Percentiles rank a stretch among this genome's conserved stretches.
Evolutionary conservation across 345 rosid species (phyloP).

Genomic region (Nephelium lappaceum): DNA sequence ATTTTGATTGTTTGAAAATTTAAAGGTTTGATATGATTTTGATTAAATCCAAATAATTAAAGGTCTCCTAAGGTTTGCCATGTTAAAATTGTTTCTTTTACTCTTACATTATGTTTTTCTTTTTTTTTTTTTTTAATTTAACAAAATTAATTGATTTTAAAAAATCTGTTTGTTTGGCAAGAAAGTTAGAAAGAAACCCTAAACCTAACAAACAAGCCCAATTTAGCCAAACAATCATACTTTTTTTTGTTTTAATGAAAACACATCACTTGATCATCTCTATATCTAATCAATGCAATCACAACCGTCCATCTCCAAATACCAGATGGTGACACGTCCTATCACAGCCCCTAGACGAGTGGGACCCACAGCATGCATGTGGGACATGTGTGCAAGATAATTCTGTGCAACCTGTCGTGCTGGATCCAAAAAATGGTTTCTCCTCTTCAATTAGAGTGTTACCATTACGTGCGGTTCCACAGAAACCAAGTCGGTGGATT

Average conservation of each 20-base stretch:
- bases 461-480: neutral
- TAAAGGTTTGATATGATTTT: too few species aligned
- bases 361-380: neutral
- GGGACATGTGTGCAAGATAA: constrained; percentile 8
- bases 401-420: neutral
- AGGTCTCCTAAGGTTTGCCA: too few species aligned
- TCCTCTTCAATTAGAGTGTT: neutral
- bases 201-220: neutral
- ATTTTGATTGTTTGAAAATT: too few species aligned
- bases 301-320: neutral
- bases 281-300: neutral
- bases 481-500: neutral
- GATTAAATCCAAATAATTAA: too few species aligned
- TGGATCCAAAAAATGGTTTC: neutral
- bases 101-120: too few species aligned
- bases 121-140: too few species aligned
- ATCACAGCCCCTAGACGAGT: neutral
- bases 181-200: too few species aligned
- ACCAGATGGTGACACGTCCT: neutral
- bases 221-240: neutral
- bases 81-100: too few species aligned
- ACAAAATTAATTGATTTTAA: too few species aligned
- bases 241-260: too few species aligned
- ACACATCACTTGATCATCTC: neutral
- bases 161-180: too few species aligned